Evolutionary conservation across 169 alveolate genomes (phyloP).

Genomic region (Babesia caballi): DNA sequence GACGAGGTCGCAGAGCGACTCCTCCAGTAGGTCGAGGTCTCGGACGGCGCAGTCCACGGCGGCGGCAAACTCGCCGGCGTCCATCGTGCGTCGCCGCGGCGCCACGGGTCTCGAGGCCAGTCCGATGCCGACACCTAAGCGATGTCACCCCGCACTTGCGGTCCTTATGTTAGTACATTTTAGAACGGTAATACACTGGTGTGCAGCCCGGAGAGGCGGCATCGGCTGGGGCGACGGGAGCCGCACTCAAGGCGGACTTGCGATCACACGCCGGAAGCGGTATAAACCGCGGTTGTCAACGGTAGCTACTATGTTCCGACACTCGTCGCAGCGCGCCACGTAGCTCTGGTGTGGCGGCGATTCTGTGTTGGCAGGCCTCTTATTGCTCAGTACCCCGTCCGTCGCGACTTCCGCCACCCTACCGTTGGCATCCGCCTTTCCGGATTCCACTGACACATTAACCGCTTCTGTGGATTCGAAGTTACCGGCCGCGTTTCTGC

Average conservation of each 20-base stretch:
- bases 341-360: background rate
- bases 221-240: slow-evolving; percentile 2
- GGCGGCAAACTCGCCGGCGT: background rate
- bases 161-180: background rate
- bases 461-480: slow-evolving; percentile 26
- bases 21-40: slow-evolving; percentile 51
- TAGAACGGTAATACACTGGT: background rate
- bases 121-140: background rate
- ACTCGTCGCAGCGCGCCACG: slow-evolving; percentile 45
- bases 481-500: background rate
- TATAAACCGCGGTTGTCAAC: slow-evolving; percentile 29
- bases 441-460: slow-evolving; percentile 6
- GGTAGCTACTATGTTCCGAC: slow-evolving; percentile 31
- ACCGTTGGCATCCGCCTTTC: background rate
- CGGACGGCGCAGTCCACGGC: slow-evolving; percentile 17
- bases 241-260: slow-evolving; percentile 29
- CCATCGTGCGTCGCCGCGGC: slow-evolving; percentile 7
- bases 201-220: background rate
- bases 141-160: background rate
- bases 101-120: background rate
- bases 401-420: background rate
- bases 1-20: slow-evolving; percentile 36
- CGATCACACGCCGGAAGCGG: slow-evolving; percentile 39
- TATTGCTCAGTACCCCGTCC: background rate
- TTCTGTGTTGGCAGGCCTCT: background rate